phyloP scores from a whole-genome alignment of 441 rosid species.

The Pelargonium myrrhifolium region DNA sequence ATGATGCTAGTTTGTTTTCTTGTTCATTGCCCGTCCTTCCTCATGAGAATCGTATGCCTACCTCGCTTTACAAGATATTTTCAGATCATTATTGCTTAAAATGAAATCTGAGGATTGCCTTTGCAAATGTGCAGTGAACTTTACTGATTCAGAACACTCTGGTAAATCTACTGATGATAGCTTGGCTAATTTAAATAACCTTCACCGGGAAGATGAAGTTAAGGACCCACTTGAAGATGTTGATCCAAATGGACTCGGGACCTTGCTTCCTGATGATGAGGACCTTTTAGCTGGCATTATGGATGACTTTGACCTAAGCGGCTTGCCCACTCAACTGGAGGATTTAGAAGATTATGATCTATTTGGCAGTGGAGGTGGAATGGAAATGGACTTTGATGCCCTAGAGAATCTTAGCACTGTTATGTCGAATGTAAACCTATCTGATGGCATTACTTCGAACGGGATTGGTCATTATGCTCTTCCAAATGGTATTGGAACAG shows the following conservation, averaged over 20 bases:
- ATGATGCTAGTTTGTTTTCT: conserved; percentile 73
- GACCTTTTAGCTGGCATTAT: conserved; percentile 70
- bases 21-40: conserved; percentile 70
- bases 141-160: conserved; percentile 38
- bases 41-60: conserved; percentile 51
- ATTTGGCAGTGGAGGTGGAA: conserved; percentile 75
- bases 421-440: conserved; percentile 52
- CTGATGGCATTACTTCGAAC: conserved; percentile 48
- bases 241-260: conserved; percentile 43
- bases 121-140: conserved; percentile 47
- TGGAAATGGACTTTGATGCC: conserved; percentile 65
- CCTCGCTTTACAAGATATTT: conserved; percentile 10
- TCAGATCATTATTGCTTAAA: neutral
- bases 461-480: conserved; percentile 45
- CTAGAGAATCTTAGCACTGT: conserved; percentile 44
- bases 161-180: conserved; percentile 43
- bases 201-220: conserved; percentile 35
- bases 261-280: conserved; percentile 65
- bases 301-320: conserved; percentile 65
- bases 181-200: conserved; percentile 36
- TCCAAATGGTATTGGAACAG: conserved; percentile 51
- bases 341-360: conserved; percentile 75
- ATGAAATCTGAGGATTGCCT: conserved; percentile 19
- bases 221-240: conserved; percentile 45
- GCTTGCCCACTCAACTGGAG: conserved; percentile 55